These are phyloP conservation scores for Boechera retrofracta DNA, from an alignment of 345 rosid species.

Conservation along the genomic window DNA sequence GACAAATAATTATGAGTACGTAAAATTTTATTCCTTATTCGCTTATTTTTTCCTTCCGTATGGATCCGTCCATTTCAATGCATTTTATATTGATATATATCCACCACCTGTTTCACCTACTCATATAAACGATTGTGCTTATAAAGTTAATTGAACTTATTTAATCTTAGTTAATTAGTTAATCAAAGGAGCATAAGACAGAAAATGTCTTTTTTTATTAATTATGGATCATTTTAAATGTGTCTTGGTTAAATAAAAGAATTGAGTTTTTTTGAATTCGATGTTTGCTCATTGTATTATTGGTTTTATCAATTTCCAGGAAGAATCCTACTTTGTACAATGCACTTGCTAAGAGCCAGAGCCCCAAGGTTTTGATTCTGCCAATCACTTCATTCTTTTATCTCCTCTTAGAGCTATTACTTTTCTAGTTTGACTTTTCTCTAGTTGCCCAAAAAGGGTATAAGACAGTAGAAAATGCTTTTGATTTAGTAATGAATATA, in stretches of 20 bases:
- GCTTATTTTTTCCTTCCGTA: not conserved
- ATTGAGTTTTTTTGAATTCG: slow-evolving; percentile 3
- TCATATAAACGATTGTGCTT: not conserved
- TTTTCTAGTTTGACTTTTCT: not conserved
- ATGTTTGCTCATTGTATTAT: slow-evolving; percentile 23
- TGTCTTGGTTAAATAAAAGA: not conserved
- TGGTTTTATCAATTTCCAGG: slow-evolving; percentile 54
- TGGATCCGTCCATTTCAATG: not conserved
- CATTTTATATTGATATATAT: not conserved
- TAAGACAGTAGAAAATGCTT: not conserved
- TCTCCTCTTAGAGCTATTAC: not conserved
- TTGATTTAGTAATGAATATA: not conserved
- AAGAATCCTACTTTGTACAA: slow-evolving; percentile 70
- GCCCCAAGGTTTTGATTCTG: slow-evolving; percentile 72
- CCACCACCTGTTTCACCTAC: not conserved
- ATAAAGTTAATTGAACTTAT: slow-evolving; percentile 8
- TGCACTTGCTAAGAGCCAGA: slow-evolving; percentile 73
- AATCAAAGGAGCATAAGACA: not conserved
- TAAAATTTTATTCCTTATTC: slow-evolving; percentile 5
- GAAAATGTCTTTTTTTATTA: not conserved
- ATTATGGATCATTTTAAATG: not conserved
- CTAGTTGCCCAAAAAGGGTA: not conserved
- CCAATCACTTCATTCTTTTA: slow-evolving; percentile 1
- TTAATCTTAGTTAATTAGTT: slow-evolving; percentile 4
- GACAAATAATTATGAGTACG: slow-evolving; percentile 79